Base-by-base conservation (phyloP, 2,329 filamentous ascomycete genomes). In the Stachybotrys chlorohalonatus region DNA sequence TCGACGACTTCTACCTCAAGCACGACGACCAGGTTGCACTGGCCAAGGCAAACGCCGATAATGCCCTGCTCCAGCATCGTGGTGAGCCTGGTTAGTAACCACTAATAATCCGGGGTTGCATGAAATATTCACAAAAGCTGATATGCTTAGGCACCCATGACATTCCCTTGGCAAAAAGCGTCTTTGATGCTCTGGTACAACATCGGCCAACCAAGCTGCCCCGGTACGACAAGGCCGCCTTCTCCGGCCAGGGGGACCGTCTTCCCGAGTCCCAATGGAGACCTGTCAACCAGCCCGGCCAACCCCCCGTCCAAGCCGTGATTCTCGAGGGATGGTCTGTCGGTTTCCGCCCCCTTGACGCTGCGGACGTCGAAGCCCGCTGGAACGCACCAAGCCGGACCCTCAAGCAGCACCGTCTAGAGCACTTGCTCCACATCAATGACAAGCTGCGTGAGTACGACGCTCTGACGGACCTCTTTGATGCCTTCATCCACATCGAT, bases 251-350 rank as follows among this genome's bases (percentile, higher is more conserved):
- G 57, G 91, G 91, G 24, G 90, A 95, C 70, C 85, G 91, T 52
- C 75, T 81, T 1, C 81, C 86, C 0, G 71, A 80, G 55, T 72
- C 70, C 11, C 65, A 77, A 50, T 95, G 90, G 89, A 72, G 77
- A 31, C 64, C 65, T 13, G 77, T 86, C 56, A 83, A 83, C 60
- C 71, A 67, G 49, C 71, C 69, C 0, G 78, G 77, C 8, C 75
- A 80, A 53, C 68, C 65, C 2, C 74, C 69, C n/a, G 70, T 81
- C 30, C 70, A 80, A 30, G 82, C 93, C 7, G 79, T 96, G 24
- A 82, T 96, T 52, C 85, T 96, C 59, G 91, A 96, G 69, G 91
- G 92, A 16, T 96, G 91, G 92, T 94, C 87, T 68, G 84, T 95
- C 11, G 92, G 90, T 3, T 96, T 96, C 72, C 83, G 85, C 6